These are phyloP conservation scores for Annona cherimola DNA, from an alignment of 164 flowering plant species.

Conservation along the genomic window DNA sequence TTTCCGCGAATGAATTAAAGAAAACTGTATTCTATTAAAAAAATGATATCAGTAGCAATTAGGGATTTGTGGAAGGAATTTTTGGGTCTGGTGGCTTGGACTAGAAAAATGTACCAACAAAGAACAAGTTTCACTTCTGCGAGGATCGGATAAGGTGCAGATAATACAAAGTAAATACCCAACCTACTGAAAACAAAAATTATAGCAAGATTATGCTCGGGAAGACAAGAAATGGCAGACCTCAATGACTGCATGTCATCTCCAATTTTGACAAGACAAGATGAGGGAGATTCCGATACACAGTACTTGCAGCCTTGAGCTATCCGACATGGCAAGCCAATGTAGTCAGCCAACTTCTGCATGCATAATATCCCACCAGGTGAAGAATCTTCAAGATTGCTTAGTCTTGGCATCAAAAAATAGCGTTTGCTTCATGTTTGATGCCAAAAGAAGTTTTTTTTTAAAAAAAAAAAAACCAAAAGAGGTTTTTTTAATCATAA, in stretches of 20 bases:
- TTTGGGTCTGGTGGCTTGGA: too few species aligned
- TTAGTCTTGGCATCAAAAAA: not conserved
- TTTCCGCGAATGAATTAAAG: too few species aligned
- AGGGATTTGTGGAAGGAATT: too few species aligned
- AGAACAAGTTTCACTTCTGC: too few species aligned
- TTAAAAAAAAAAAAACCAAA: too few species aligned
- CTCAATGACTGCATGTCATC: conserved; percentile 53
- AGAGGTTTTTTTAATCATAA: not conserved
- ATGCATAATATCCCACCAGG: conserved; percentile 7
- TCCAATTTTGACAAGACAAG: conserved; percentile 74
- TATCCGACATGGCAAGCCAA: conserved; percentile 91
- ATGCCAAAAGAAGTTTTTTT: too few species aligned
- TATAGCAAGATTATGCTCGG: conserved; percentile 4
- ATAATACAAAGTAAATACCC: not conserved
- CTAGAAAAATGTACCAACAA: not conserved
- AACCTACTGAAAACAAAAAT: not conserved
- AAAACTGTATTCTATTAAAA: too few species aligned
- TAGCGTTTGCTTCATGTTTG: not conserved
- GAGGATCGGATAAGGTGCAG: not conserved
- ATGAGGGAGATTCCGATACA: conserved; percentile 66
- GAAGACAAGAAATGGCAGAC: conserved; percentile 24
- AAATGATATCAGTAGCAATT: too few species aligned
- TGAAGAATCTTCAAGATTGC: not conserved
- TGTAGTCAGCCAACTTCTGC: conserved; percentile 90
- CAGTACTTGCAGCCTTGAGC: conserved; percentile 96